These are phyloP conservation scores for Trypanosoma vivax DNA, from an alignment of 208 protist species.

Conservation along the genomic window DNA sequence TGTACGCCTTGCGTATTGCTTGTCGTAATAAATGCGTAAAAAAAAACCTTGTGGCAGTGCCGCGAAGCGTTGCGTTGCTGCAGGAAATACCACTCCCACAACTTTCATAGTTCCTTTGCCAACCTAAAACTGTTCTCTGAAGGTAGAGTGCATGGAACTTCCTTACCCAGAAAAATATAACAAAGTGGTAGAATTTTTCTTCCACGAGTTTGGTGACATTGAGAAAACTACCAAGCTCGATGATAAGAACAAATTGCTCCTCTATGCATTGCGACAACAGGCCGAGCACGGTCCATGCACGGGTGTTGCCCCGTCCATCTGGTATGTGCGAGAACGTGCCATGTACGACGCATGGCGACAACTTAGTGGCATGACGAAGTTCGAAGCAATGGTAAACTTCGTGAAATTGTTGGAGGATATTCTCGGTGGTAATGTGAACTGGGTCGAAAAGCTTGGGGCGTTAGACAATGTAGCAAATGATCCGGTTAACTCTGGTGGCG, in stretches of 20 bases:
- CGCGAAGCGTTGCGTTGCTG: no score
- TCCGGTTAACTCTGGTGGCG: not conserved
- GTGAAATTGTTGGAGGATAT: constrained; percentile 38
- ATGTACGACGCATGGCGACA: constrained; percentile 74
- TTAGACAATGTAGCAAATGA: not conserved
- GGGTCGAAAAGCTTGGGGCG: constrained; percentile 1
- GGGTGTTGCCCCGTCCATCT: constrained; percentile 45
- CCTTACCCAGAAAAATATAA: constrained; percentile 69
- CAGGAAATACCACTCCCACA: no score
- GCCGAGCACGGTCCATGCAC: constrained; percentile 64
- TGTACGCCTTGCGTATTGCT: no score
- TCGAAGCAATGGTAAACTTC: constrained; percentile 86
- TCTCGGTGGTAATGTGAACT: constrained; percentile 16
- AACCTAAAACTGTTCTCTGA: not conserved
- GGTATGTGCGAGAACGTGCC: constrained; percentile 48
- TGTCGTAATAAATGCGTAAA: no score
- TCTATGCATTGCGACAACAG: constrained; percentile 73
- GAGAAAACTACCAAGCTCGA: constrained; percentile 35
- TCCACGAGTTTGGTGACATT: constrained; percentile 49
- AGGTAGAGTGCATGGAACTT: constrained; percentile 29
- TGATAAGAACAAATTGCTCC: constrained; percentile 52
- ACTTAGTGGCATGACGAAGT: constrained; percentile 50
- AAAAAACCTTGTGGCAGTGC: constrained; percentile 7
- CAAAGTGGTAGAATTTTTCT: constrained; percentile 45
- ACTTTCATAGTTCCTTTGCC: not conserved